Conservation (phyloP, 768 basidiomycete species). For the Thelephora aurantiotincta region DNA sequence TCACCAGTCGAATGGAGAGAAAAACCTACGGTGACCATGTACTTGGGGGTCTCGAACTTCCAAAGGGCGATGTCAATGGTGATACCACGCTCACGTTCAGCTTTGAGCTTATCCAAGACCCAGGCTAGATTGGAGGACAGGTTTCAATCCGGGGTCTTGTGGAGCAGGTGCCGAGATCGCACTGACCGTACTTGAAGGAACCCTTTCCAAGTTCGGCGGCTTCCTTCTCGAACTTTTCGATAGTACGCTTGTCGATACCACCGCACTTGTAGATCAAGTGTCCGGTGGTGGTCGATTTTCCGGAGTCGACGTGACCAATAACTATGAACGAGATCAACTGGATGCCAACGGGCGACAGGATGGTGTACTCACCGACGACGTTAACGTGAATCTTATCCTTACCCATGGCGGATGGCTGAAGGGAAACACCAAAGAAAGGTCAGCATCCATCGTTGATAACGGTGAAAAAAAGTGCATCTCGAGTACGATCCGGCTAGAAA, state of each 20-base stretch:
- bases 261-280: constrained; percentile 99
- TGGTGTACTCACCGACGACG: constrained; percentile 70
- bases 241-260: constrained; percentile 99
- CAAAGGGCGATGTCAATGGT: constrained; percentile 99
- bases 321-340: constrained; percentile 33
- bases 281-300: constrained; percentile 99
- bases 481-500: no score
- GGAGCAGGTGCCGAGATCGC: constrained; percentile 3
- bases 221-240: constrained; percentile 99
- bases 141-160: constrained; percentile 8
- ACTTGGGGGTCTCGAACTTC: constrained; percentile 99
- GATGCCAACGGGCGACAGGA: constrained; percentile 5
- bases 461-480: no score
- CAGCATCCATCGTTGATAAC: no score
- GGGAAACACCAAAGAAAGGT: no score
- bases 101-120: constrained; percentile 99
- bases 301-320: constrained; percentile 99
- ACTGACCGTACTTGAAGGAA: constrained; percentile 91
- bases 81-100: constrained; percentile 99
- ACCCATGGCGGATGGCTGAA: constrained; percentile 41
- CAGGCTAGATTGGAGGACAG: constrained; percentile 49
- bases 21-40: constrained; percentile 70
- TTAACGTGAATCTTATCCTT: constrained; percentile 95
- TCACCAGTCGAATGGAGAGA: not conserved
- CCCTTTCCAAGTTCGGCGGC: constrained; percentile 99